Conservation (phyloP, 2,329 filamentous ascomycete species). For the Colletotrichum aenigma region DNA sequence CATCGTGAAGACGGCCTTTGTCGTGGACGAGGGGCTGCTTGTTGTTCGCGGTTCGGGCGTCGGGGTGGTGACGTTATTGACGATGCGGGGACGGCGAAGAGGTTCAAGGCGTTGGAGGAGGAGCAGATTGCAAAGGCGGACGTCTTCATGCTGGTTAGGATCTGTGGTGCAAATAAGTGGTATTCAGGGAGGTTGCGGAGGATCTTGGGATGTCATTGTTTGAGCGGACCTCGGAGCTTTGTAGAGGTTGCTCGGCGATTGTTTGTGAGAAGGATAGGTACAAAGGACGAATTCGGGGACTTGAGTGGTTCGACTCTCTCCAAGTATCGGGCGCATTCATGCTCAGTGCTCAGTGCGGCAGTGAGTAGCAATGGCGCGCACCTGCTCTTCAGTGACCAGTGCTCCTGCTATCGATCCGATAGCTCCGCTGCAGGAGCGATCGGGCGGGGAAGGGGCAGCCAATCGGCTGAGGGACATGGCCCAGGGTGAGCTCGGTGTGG, state of each 20-base stretch:
- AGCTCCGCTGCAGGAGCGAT: constrained; percentile 11
- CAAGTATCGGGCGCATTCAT: neutral
- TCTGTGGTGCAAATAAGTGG: neutral
- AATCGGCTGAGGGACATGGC: neutral
- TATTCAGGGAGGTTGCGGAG: constrained; percentile 4
- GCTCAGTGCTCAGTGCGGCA: constrained; percentile 3
- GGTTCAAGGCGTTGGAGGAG: constrained; percentile 17
- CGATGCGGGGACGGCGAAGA: constrained; percentile 18
- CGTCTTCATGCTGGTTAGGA: neutral
- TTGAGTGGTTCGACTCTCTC: neutral
- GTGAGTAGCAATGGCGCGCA: neutral
- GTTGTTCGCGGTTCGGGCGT: neutral
- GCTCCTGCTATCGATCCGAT: constrained; percentile 7
- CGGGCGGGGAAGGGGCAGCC: neutral
- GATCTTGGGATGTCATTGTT: neutral
- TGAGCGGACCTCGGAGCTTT: neutral
- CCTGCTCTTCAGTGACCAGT: neutral
- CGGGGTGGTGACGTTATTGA: constrained; percentile 27
- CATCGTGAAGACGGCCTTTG: neutral
- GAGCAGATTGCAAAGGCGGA: constrained; percentile 10
- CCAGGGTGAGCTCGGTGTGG: neutral
- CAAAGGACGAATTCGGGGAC: neutral
- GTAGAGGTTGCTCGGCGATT: neutral
- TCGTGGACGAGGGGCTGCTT: neutral
- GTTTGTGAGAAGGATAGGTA: neutral